Base-by-base conservation (phyloP, 352 stramenopile genomes). In the Globisporangium viniferum region DNA sequence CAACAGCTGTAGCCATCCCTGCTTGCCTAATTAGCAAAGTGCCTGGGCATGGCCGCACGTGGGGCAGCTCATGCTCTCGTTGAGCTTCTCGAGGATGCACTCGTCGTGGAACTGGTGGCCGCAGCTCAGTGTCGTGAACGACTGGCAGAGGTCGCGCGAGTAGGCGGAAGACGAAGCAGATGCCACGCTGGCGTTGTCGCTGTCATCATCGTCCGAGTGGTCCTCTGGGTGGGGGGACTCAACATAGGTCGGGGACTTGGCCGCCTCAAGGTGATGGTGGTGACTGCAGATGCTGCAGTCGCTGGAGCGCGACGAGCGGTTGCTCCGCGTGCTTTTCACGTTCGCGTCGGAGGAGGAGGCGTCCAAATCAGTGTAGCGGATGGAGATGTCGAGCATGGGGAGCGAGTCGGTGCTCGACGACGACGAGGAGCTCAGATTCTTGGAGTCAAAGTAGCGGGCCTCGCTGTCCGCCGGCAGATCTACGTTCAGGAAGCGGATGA, bases 31-130 rank as follows among this genome's bases (percentile, higher is more conserved):
- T n/a, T n/a, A n/a, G 5, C 27, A 59, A 31, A 59, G 35, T 0
- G 53, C 27, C 55, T 60, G 64, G 6, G 44, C 55, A 31, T 67
- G 48, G 33, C 74, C 76, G 39, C 81, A 91, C 8, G 72, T 85
- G 8, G 82, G 81, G 49, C 84, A 93, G 33, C 73, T 46, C 48
- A 90, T 74, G 9, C 54, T 60, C 60, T 86, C 73, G 61, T 91
- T 93, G 46, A 91, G 72, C 66, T 84, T 88, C 24, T 72, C 66
- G 2, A 89, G 67, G 33, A 87, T 75, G 67, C 82, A 90, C 59
- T 90, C 81, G 69, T 93, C 82, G 70, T 93, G 82, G 71, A 91
- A 91, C 27, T 76, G 72, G 49, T 91, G 82, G 33, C 81, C 82
- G 44, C 82, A 93, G n/a, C 24, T 54, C 14, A 93, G 54, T 20